Evolutionary conservation across 192 early-diverging fungal genomes (phyloP), one percentile per base, ranked within the genome.

Genomic region (Gaertneriomyces semiglobifer): DNA sequence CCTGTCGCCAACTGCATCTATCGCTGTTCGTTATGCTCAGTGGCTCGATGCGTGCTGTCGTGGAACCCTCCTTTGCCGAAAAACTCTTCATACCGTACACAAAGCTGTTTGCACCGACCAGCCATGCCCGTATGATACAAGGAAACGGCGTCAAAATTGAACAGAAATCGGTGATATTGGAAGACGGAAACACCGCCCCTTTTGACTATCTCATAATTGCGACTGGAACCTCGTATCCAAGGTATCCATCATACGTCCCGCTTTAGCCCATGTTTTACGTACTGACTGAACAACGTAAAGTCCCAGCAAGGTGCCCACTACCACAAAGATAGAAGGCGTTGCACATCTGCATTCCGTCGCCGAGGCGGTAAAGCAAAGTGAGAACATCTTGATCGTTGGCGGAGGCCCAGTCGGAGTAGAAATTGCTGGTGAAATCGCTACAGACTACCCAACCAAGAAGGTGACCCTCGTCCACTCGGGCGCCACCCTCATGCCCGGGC

Each of bases 401-500:
- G 90, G 88, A 5, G 90, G 90, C 16, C 86, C 88, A 11, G 85
- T 88, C 7, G 93, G 89, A 42, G 71, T 91, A 43, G 93, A 93
- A 62, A 60, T 92, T 63, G 89, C 91, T 6, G 88, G 81, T 1
- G 93, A 94, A 71, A 86, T 90, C 68, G 76, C 74, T 9, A 79
- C 81, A 14, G 73, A 81, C 60, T 85, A 78, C 50, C 87, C 86
- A 8, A 66, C 72, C 44, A 85, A 81, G 57, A 74, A 82, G 6
- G 87, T 89, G 38, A 88, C 81, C 0, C 52, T 90, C 41, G 73
- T 90, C 14, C 89, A 90, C 66, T 84, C 83, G 16, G 18, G 83
- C 77, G 25, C 70, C 77, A 40, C 19, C 12, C 63, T 79, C 44
- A 45, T 69, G 18, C 55, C 48, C 12, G 66, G 60, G 11, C 25